Base-by-base conservation (phyloP, 768 basidiomycete species). In the Coprinellus micaceus region DNA sequence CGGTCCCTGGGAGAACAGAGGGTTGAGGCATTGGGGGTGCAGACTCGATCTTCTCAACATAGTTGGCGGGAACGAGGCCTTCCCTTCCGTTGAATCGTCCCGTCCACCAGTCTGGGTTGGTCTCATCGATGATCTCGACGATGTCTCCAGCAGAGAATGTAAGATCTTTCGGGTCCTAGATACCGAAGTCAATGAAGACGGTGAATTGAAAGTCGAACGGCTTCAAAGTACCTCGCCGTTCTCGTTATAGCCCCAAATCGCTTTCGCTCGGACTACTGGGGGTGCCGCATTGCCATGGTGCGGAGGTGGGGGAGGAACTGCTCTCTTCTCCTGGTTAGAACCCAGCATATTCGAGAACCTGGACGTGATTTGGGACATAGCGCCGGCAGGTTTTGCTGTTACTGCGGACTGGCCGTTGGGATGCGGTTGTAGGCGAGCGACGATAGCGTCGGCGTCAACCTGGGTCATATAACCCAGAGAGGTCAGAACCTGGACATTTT, bases 51-150 rank as follows among this genome's bases (percentile, higher is more conserved):
- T 80, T 85, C 71, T 90, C 83, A 39, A 91, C 88, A 53, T 90
- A 81, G 60, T 82, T 82, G 12, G 86, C 79, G 0, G 92, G 93
- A 76, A 94, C 91, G 36, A 94, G 77, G 3, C 86, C 92, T 53
- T 85, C 80, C 56, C 73, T 77, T 24, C 85, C 85, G 30, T 84
- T 79, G 54, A 78, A 63, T 58, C 69, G 76, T 25, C 93, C 92
- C 7, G 79, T 82, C 91, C 91, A 96, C 93, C 93, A 94, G 67
- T 94, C 93, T 2, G 76, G 76, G 56, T 94, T 92, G 44, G 83
- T 88, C 66, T 94, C 89, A 56, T 86, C 82, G 40, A 89, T 67
- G 56, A 96, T 78, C 56, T 91, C 88, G 57, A 96, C 81, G 44
- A 83, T 74, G 64, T 94, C 93, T 3, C 91, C 93, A 0, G 80